Conservation (phyloP, 192 early-diverging fungal genomes). For the Geosiphon pyriformis region DNA sequence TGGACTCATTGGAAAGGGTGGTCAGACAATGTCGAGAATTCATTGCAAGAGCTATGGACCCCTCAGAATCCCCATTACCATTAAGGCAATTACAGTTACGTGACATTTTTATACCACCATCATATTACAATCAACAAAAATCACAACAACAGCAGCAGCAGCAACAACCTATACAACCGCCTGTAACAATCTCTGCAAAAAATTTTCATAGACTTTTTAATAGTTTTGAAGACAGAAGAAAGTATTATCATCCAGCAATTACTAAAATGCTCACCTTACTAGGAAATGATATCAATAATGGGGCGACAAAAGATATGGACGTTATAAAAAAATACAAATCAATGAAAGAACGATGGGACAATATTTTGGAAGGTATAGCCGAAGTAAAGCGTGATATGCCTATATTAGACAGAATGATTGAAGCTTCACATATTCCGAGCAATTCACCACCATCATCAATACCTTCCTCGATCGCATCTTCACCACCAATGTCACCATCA, state of each 20-base stretch:
- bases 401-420: slow-evolving; percentile 29
- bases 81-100: not conserved
- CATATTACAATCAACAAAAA: slow-evolving; percentile 19
- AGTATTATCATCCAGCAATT: slow-evolving; percentile 50
- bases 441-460: slow-evolving; percentile 23
- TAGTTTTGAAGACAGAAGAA: slow-evolving; percentile 51
- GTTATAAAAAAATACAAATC: slow-evolving; percentile 41
- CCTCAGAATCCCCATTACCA: slow-evolving; percentile 13
- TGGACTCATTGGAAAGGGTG: slow-evolving; percentile 50
- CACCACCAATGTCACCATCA: slow-evolving; percentile 20
- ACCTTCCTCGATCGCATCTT: slow-evolving; percentile 25
- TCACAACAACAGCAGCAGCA: slow-evolving; percentile 31
- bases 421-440: slow-evolving; percentile 18
- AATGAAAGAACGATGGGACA: slow-evolving; percentile 49
- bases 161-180: slow-evolving; percentile 29
- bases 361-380: slow-evolving; percentile 36
- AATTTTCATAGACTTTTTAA: slow-evolving; percentile 48
- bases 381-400: slow-evolving; percentile 35
- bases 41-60: slow-evolving; percentile 5
- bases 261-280: slow-evolving; percentile 52
- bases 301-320: slow-evolving; percentile 38
- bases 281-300: slow-evolving; percentile 45
- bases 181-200: slow-evolving; percentile 34
- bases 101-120: slow-evolving; percentile 1
- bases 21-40: slow-evolving; percentile 46